Percentiles rank a stretch among this genome's conserved stretches.
Conservation (phyloP, 768 basidiomycete genomes). For the Leucosporidium yakuticum region DNA sequence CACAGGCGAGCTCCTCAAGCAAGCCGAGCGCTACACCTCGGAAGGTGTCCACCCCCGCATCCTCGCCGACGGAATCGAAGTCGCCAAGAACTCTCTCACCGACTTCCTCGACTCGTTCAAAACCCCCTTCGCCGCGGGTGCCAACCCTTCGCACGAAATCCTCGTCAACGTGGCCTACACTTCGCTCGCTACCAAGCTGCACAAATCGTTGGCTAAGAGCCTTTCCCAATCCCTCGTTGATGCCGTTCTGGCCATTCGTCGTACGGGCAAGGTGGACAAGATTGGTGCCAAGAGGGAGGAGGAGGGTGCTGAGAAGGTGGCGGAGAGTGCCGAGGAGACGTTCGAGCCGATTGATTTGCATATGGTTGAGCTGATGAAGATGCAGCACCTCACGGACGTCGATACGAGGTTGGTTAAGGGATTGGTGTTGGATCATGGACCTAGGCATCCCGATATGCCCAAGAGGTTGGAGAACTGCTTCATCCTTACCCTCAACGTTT, state of each 20-base stretch:
- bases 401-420: conserved; percentile 95
- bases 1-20: conserved; percentile 62
- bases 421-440: conserved; percentile 90
- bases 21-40: conserved; percentile 93
- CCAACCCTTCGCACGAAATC: conserved; percentile 71
- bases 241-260: conserved; percentile 78
- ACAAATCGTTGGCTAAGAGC: conserved; percentile 69
- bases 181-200: conserved; percentile 91
- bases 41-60: conserved; percentile 98
- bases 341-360: conserved; percentile 92
- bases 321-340: conserved; percentile 52
- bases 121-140: conserved; percentile 52
- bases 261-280: conserved; percentile 53
- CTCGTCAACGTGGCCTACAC: conserved; percentile 90
- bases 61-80: conserved; percentile 88
- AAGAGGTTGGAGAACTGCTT: conserved; percentile 94
- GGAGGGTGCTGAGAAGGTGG: conserved; percentile 53
- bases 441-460: conserved; percentile 95
- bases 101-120: conserved; percentile 88
- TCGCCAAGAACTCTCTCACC: conserved; percentile 75
- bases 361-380: conserved; percentile 99
- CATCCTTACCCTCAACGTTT: conserved; percentile 92
- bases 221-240: conserved; percentile 91
- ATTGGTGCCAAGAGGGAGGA: conserved; percentile 52
- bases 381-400: conserved; percentile 97